Percentiles rank a stretch among this genome's conserved stretches.
These are phyloP conservation scores for Lasiosphaeriaceae sp. DNA, from an alignment of 495 filamentous ascomycete species.

Conservation along the genomic window DNA sequence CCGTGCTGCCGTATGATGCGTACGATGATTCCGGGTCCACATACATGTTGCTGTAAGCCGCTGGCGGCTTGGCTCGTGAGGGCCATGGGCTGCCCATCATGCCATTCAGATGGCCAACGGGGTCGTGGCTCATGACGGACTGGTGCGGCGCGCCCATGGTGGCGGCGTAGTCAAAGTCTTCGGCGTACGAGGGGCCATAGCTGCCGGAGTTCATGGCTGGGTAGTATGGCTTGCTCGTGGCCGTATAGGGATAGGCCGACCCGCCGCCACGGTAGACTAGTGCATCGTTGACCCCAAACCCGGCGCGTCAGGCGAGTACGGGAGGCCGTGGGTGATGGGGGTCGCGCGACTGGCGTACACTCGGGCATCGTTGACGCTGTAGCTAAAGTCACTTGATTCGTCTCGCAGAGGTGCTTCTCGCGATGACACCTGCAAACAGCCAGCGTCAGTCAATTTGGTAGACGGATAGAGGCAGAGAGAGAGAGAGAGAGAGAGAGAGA, in stretches of 20 bases:
- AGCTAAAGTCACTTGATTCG: conserved; percentile 33
- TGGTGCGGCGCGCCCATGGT: conserved; percentile 29
- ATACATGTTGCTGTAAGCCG: conserved; percentile 27
- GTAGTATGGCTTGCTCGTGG: conserved; percentile 29
- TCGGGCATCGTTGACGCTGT: conserved; percentile 38
- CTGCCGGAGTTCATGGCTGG: conserved; percentile 21
- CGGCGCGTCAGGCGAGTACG: conserved; percentile 26
- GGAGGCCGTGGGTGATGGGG: conserved; percentile 18
- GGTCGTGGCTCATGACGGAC: conserved; percentile 28
- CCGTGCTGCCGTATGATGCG: conserved; percentile 16
- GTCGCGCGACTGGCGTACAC: conserved; percentile 31
- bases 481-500: conserved; percentile 1
- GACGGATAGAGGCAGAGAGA: background rate
- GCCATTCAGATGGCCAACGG: conserved; percentile 5
- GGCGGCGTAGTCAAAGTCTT: conserved; percentile 40
- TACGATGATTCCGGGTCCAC: conserved; percentile 31
- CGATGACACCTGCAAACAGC: conserved; percentile 42
- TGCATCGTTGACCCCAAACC: conserved; percentile 23
- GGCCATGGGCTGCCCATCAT: conserved; percentile 29
- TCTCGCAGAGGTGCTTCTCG: conserved; percentile 41
- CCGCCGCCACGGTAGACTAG: conserved; percentile 24
- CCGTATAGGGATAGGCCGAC: conserved; percentile 25
- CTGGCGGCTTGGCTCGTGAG: conserved; percentile 18
- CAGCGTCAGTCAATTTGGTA: conserved; percentile 12
- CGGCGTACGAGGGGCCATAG: conserved; percentile 31